A percentile compares a stretch with the other conserved stretches of the same genome.
These are phyloP conservation scores for Hemileccinum impolitum DNA, from an alignment of 768 basidiomycete species.

Conservation along the genomic window DNA sequence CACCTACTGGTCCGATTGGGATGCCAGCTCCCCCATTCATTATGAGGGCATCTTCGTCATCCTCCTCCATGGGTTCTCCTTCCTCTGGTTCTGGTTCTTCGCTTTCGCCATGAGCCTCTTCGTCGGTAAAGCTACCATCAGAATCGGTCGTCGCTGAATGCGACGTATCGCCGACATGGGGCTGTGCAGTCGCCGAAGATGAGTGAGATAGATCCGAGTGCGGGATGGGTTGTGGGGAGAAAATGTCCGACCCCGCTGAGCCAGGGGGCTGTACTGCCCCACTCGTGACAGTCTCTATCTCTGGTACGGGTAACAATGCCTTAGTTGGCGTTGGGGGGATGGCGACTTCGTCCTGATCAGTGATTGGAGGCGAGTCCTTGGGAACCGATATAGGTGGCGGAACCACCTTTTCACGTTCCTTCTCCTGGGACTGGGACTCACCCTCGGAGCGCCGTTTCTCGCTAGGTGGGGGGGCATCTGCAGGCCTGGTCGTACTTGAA, in stretches of 20 bases:
- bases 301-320: slow-evolving; percentile 51
- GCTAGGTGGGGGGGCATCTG: slow-evolving; percentile 18
- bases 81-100: slow-evolving; percentile 62
- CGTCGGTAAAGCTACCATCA: slow-evolving; percentile 49
- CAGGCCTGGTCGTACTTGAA: slow-evolving; percentile 19
- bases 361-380: slow-evolving; percentile 17
- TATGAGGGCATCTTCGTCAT: slow-evolving; percentile 89
- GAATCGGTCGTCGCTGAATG: slow-evolving; percentile 33
- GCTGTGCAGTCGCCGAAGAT: slow-evolving; percentile 22
- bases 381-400: slow-evolving; percentile 19
- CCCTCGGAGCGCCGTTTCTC: slow-evolving; percentile 28
- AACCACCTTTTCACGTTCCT: slow-evolving; percentile 37
- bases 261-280: slow-evolving; percentile 91
- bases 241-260: slow-evolving; percentile 52
- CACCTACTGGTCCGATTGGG: slow-evolving; percentile 83
- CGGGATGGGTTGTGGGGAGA: slow-evolving; percentile 26
- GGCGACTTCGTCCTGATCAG: slow-evolving; percentile 36
- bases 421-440: slow-evolving; percentile 27
- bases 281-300: slow-evolving; percentile 88
- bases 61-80: slow-evolving; percentile 62
- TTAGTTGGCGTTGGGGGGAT: slow-evolving; percentile 49
- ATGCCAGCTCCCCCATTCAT: slow-evolving; percentile 92
- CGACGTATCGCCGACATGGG: slow-evolving; percentile 29
- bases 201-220: slow-evolving; percentile 24
- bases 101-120: slow-evolving; percentile 65